These are phyloP conservation scores for Vaccinium corymbosum DNA, from an alignment of 148 eudicot genomes.

Conservation along the genomic window DNA sequence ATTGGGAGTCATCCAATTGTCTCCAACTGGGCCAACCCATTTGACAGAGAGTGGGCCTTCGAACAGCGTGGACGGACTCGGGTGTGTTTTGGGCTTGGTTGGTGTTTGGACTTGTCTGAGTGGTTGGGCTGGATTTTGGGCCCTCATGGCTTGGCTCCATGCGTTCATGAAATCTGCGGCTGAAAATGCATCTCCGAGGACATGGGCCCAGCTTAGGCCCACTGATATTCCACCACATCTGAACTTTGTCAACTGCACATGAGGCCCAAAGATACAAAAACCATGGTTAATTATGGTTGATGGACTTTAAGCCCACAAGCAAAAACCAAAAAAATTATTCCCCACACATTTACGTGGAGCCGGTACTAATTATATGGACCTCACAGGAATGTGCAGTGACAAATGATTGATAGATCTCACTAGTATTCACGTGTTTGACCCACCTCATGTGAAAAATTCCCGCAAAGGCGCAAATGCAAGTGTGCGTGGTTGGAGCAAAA, in stretches of 20 bases:
- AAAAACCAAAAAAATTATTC: too few relatives aligned
- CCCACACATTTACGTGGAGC: too few relatives aligned
- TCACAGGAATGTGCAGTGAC: too few relatives aligned
- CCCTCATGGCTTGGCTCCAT: constrained; percentile 36
- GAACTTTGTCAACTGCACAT: constrained; percentile 51
- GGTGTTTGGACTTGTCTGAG: constrained; percentile 24
- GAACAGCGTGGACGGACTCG: not conserved
- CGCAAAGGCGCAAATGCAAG: too few relatives aligned
- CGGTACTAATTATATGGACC: too few relatives aligned
- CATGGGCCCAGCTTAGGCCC: constrained; percentile 80
- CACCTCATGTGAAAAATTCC: not conserved
- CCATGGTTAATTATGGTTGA: not conserved
- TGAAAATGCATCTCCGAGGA: constrained; percentile 70
- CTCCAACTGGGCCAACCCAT: constrained; percentile 61
- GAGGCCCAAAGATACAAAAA: not conserved
- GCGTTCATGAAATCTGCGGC: constrained; percentile 40
- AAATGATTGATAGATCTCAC: too few relatives aligned
- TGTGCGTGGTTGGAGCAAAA: too few relatives aligned
- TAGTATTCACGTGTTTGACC: too few relatives aligned
- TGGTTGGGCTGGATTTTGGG: constrained; percentile 21
- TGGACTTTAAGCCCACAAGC: not conserved
- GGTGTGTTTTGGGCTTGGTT: constrained; percentile 13
- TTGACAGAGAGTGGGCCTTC: constrained; percentile 43
- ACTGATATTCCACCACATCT: constrained; percentile 71
- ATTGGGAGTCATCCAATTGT: constrained; percentile 43